Percentiles rank a stretch among this genome's conserved stretches.
phyloP scores from a whole-genome alignment of 176 grass and related monocot genomes.

The Pontederia crassipes region DNA sequence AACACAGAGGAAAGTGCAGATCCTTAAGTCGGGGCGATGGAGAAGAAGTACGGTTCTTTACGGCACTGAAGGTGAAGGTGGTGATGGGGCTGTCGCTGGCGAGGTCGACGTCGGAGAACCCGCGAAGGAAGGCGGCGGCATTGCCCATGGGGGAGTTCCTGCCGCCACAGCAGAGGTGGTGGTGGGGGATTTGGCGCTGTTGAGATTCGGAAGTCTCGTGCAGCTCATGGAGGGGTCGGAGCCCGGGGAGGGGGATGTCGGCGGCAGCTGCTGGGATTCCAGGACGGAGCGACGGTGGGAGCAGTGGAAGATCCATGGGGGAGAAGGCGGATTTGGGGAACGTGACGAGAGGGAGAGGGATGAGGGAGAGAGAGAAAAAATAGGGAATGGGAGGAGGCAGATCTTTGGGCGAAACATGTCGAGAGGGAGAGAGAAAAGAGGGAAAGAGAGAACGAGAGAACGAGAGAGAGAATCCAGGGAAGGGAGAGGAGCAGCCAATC shows the following conservation, averaged over 20 bases:
- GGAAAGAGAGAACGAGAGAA: too few species aligned
- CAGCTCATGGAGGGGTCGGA: conserved; percentile 9
- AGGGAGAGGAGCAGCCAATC: too few species aligned
- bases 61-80: background rate
- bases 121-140: background rate
- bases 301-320: background rate
- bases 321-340: too few species aligned
- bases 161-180: background rate
- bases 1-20: too few species aligned
- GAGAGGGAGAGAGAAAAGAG: too few species aligned
- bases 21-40: background rate
- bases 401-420: too few species aligned
- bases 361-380: too few species aligned
- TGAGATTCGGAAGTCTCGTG: background rate
- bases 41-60: conserved; percentile 9
- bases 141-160: background rate
- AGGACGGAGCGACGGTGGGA: conserved; percentile 7
- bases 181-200: background rate
- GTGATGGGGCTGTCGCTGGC: background rate
- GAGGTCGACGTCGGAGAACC: background rate
- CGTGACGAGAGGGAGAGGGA: too few species aligned
- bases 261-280: background rate
- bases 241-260: background rate
- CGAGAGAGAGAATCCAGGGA: too few species aligned
- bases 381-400: too few species aligned